Evolutionary conservation across 1,284 basidiomycete genomes (phyloP), one percentile per base, ranked within the genome.

Genomic region (Amylostereum areolatum): DNA sequence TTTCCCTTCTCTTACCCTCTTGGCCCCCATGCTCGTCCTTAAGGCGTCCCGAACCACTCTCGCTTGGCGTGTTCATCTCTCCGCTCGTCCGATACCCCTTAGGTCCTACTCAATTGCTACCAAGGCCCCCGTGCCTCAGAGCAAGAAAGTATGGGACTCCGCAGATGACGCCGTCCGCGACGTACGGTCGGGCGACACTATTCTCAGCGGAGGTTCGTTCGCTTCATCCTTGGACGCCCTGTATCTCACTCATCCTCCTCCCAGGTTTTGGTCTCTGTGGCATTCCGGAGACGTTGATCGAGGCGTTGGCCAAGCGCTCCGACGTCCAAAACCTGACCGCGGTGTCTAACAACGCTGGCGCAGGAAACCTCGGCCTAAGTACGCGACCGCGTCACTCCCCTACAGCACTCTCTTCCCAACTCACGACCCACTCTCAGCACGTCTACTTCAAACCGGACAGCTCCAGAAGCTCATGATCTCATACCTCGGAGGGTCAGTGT

Each of bases 301-400:
- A 71, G 25, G 92, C 92, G 2, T 70, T 97, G 47, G 68, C 78
- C 30, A 81, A 80, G 59, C 80, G 88, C 45, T 75, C 76, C 46
- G 85, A 91, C 45, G 77, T 96, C 44, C 70, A 67, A 46, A 73
- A 83, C 59, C 71, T 97, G 47, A 92, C 83, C 33, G 89, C 85
- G 48, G 85, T 95, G 33, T 93, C 91, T n/a, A 95, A 95, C 68
- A 95, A 95, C 66, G 89, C 90, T 45, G 92, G 92, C 43, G 74
- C 80, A 25, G 81, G 80, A 30, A 80, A 88, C 50, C 81, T 74
- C 40, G 92, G 92, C 50, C 75, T 96, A 43, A 89, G 91, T 89
- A 58, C 59, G 78, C 62, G 46, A 45, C 27, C 43, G 30, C 52
- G 45, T n/a, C n/a, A n/a, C n/a, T n/a, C n/a, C n/a, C n/a, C 47